A percentile compares a stretch with the other conserved stretches of the same genome.
Evolutionary conservation across 2,329 filamentous ascomycete species (phyloP).

Genomic region (Nigrospora sphaerica): DNA sequence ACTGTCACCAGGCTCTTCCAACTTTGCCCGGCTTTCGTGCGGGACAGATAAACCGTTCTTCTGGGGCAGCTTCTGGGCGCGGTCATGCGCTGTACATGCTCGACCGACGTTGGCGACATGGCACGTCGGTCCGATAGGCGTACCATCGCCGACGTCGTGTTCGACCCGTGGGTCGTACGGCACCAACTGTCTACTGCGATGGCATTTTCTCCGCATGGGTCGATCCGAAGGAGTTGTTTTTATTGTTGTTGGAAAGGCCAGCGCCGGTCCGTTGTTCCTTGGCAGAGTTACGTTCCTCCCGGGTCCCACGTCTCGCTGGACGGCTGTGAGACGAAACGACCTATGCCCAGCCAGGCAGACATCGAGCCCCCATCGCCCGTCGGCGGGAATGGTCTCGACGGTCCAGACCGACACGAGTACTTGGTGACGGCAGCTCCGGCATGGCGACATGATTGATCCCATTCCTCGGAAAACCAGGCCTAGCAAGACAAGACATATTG

Average conservation of each 20-base stretch:
- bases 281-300: too few relatives aligned
- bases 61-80: too few relatives aligned
- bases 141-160: slow-evolving; percentile 22
- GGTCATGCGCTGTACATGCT: neutral
- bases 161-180: slow-evolving; percentile 24
- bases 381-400: slow-evolving; percentile 12
- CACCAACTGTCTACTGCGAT: slow-evolving; percentile 27
- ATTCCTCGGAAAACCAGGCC: too few relatives aligned
- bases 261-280: too few relatives aligned
- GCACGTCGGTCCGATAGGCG: slow-evolving; percentile 8
- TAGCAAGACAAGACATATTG: too few relatives aligned
- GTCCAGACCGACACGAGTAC: slow-evolving; percentile 10
- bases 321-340: slow-evolving; percentile 19
- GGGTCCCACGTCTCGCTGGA: slow-evolving; percentile 11
- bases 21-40: too few relatives aligned
- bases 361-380: slow-evolving; percentile 13
- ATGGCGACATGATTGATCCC: too few relatives aligned
- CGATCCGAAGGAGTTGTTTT: slow-evolving; percentile 31
- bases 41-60: too few relatives aligned
- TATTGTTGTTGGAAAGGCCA: too few relatives aligned
- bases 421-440: slow-evolving; percentile 4
- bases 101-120: neutral
- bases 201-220: slow-evolving; percentile 26
- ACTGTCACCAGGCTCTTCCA: too few relatives aligned
- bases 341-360: slow-evolving; percentile 22